phyloP scores from a whole-genome alignment of 345 rosid genomes.

The Brassica carinata region DNA sequence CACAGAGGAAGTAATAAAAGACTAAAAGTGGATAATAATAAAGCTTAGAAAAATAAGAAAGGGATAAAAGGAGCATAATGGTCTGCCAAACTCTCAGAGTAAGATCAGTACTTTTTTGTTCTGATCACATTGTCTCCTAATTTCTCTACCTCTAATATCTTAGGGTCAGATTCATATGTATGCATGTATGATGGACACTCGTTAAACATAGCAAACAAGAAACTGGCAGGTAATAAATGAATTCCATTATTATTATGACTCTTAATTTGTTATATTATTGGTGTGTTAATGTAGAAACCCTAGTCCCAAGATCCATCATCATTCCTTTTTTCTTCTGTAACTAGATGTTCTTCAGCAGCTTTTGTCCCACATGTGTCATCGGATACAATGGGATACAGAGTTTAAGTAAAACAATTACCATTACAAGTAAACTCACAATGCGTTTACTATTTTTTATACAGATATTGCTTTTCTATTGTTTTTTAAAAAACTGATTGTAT shows the following conservation, averaged over 20 bases:
- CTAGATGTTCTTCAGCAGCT: slow-evolving; percentile 42
- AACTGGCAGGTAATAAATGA: slow-evolving; percentile 42
- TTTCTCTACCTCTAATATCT: slow-evolving; percentile 26
- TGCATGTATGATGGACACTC: slow-evolving; percentile 1
- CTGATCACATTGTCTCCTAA: slow-evolving; percentile 42
- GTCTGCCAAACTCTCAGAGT: slow-evolving; percentile 36
- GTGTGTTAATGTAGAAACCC: slow-evolving; percentile 30
- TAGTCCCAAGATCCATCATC: slow-evolving; percentile 44
- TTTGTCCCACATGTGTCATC: slow-evolving; percentile 36
- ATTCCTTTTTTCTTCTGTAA: slow-evolving; percentile 34
- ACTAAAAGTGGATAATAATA: no score
- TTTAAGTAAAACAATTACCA: no score
- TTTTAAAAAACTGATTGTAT: no score
- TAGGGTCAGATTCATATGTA: slow-evolving; percentile 39
- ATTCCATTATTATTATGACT: slow-evolving; percentile 1
- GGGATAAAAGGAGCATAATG: slow-evolving; percentile 2
- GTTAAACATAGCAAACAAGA: no score
- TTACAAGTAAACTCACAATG: background rate
- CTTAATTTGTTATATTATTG: slow-evolving; percentile 28
- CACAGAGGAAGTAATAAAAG: no score
- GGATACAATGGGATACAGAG: background rate
- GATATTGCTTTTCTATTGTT: no score
- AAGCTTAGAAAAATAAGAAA: background rate
- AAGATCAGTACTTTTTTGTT: slow-evolving; percentile 15
- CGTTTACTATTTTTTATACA: background rate